Conservation (phyloP, 768 basidiomycete species). For the Amanita rubescens region DNA sequence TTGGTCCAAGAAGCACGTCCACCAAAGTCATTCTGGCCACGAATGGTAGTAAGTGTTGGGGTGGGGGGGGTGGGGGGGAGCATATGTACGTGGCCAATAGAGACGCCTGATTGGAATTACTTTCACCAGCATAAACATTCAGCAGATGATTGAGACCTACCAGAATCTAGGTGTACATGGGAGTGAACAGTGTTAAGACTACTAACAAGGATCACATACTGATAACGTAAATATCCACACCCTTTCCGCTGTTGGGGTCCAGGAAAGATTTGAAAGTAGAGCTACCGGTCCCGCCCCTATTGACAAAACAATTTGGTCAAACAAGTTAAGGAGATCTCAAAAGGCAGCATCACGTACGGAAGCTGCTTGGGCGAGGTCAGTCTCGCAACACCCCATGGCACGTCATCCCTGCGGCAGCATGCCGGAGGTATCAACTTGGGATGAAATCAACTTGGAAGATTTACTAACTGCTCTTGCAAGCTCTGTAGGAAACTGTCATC, state of each 20-base stretch:
- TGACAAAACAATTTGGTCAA: background rate
- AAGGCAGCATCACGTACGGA: background rate
- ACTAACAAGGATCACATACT: background rate
- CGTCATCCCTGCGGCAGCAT: background rate
- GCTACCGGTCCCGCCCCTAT: background rate
- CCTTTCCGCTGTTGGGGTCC: background rate
- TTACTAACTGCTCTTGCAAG: background rate
- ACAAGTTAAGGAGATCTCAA: background rate
- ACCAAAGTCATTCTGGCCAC: background rate
- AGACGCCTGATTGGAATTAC: background rate
- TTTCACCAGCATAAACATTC: background rate
- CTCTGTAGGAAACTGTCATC: too few species aligned
- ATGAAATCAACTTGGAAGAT: background rate
- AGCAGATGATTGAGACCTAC: background rate
- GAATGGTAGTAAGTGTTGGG: background rate
- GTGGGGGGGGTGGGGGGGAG: too few species aligned
- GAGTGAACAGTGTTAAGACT: background rate
- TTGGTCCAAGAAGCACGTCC: background rate
- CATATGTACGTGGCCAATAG: background rate
- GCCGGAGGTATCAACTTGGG: background rate
- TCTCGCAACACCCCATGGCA: background rate
- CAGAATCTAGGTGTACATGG: background rate
- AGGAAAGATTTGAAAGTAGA: background rate
- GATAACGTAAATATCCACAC: background rate
- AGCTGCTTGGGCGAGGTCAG: background rate